Percentiles rank a stretch among this genome's conserved stretches.
These are phyloP conservation scores for Myxozyma kluyveri DNA, from an alignment of 805 yeast species.

Conservation along the genomic window DNA sequence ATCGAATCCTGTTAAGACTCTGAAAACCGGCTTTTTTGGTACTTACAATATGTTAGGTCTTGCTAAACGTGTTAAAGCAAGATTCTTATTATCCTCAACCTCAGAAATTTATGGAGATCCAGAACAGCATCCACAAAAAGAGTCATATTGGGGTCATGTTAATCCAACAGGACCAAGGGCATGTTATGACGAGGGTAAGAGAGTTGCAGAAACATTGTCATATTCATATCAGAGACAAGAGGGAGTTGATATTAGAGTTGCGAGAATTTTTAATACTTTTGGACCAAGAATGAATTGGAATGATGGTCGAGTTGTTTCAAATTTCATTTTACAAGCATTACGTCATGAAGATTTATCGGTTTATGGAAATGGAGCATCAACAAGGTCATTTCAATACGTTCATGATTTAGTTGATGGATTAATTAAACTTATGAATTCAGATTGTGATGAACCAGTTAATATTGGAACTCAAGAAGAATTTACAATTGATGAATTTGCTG, in stretches of 20 bases:
- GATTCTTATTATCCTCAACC: constrained; percentile 33
- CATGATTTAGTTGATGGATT: constrained; percentile 34
- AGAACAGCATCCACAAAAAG: constrained; percentile 34
- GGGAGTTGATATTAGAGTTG: constrained; percentile 33
- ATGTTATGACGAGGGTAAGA: constrained; percentile 36
- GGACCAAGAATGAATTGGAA: constrained; percentile 37
- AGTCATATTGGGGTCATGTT: constrained; percentile 34
- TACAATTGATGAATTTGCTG: constrained; percentile 32
- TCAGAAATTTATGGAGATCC: constrained; percentile 37
- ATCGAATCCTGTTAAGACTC: constrained; percentile 34
- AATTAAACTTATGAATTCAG: constrained; percentile 33
- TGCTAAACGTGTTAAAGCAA: constrained; percentile 35
- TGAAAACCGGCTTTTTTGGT: constrained; percentile 35
- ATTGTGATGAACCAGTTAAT: constrained; percentile 33
- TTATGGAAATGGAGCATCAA: constrained; percentile 32
- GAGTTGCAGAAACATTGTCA: constrained; percentile 35
- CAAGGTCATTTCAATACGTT: constrained; percentile 34
- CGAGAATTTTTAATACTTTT: constrained; percentile 34
- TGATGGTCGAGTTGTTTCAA: constrained; percentile 35
- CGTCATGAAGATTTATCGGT: constrained; percentile 32
- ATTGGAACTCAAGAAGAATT: constrained; percentile 34
- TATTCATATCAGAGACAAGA: constrained; percentile 34
- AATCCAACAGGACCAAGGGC: constrained; percentile 34
- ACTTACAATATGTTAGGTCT: constrained; percentile 36
- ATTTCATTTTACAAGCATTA: constrained; percentile 34